phyloP scores from a whole-genome alignment of 768 basidiomycete genomes.

The Boletus reticulatus region DNA sequence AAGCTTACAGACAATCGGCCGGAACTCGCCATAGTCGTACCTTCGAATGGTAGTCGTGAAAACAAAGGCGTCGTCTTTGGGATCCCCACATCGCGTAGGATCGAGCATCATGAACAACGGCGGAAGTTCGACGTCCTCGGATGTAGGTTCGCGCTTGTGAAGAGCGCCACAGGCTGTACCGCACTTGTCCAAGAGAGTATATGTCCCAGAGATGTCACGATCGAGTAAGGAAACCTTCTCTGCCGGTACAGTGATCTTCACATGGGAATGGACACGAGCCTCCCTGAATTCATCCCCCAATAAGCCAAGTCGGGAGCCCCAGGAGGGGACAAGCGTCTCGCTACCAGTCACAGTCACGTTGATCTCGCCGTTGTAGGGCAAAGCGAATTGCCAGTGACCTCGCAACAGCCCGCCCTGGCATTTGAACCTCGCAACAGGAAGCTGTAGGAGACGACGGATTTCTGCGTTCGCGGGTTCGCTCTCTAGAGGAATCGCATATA shows the following conservation, averaged over 20 bases:
- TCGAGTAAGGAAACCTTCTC: conserved; percentile 55
- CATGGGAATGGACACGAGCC: conserved; percentile 60
- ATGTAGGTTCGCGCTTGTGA: conserved; percentile 55
- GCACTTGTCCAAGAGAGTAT: conserved; percentile 78
- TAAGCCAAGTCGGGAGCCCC: conserved; percentile 82
- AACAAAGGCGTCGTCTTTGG: conserved; percentile 76
- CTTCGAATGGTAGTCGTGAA: conserved; percentile 79
- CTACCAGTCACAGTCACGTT: conserved; percentile 53
- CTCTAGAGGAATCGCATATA: conserved; percentile 70
- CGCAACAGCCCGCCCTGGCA: conserved; percentile 56
- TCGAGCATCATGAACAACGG: conserved; percentile 80
- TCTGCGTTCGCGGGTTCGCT: conserved; percentile 75
- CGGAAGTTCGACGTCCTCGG: conserved; percentile 49
- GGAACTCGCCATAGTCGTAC: conserved; percentile 76
- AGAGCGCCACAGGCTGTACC: conserved; percentile 85
- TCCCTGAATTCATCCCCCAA: conserved; percentile 61
- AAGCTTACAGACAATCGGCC: conserved; percentile 74
- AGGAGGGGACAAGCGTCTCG: conserved; percentile 74
- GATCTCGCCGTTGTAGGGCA: conserved; percentile 60
- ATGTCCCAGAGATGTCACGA: conserved; percentile 78
- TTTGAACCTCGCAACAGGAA: conserved; percentile 73
- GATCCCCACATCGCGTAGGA: conserved; percentile 74
- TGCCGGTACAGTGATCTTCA: conserved; percentile 60
- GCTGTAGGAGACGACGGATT: conserved; percentile 68
- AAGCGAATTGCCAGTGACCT: conserved; percentile 78